Evolutionary conservation across 148 eudicot species (phyloP).

Genomic region (Oxyria digyna): DNA sequence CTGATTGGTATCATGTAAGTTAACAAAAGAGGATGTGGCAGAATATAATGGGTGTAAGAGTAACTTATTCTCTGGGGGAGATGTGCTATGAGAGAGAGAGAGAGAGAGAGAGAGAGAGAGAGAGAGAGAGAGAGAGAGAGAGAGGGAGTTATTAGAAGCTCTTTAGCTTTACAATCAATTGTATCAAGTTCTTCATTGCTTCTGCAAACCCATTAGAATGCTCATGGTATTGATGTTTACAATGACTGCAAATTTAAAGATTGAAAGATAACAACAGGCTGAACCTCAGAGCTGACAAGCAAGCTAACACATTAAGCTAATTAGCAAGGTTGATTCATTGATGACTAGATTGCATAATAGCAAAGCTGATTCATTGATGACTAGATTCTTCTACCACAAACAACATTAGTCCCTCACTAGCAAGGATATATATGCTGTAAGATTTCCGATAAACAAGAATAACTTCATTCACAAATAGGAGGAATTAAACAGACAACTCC

Average conservation of each 20-base stretch:
- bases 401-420: neutral
- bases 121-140: neutral
- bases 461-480: neutral
- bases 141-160: neutral
- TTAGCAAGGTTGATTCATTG: neutral
- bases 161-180: too few relatives aligned
- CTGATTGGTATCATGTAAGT: neutral
- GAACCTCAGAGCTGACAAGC: neutral
- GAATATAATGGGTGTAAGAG: neutral
- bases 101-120: too few relatives aligned
- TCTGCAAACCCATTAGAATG: too few relatives aligned
- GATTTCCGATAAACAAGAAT: neutral
- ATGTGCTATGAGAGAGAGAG: too few relatives aligned
- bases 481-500: neutral
- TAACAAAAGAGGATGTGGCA: neutral
- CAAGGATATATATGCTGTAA: neutral
- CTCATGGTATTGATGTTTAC: too few relatives aligned
- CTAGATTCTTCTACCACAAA: neutral
- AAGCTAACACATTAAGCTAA: neutral
- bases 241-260: too few relatives aligned
- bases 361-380: neutral
- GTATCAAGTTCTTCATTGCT: too few relatives aligned
- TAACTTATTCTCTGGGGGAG: too few relatives aligned
- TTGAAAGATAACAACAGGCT: too few relatives aligned
- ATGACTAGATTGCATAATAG: too few relatives aligned